Base-by-base conservation (phyloP, 352 stramenopile species). In the Phytophthora citrophthora region DNA sequence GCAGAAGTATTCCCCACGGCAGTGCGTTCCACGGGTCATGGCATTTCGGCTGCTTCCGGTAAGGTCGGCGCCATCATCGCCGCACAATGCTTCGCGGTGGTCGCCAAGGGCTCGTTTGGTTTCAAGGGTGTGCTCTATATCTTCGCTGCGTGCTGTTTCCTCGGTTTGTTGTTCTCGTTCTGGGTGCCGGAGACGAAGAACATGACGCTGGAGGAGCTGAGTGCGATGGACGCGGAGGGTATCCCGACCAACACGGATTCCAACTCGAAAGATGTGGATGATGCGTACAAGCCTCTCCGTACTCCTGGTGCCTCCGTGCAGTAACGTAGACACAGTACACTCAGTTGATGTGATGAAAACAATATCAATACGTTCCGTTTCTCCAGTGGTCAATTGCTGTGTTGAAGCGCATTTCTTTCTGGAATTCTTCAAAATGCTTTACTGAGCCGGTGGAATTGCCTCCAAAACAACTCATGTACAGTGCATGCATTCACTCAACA, bases 1-100 rank as follows among this genome's bases (percentile, higher is more conserved):
- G 81, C 87, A 4, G 89, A 95, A 65, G 74, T 94, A 3, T 94
- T 95, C 64, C 87, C 86, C 2, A 95, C 87, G 29, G 77, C 88
- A 39, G 78, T 93, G 65, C 75, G 89, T 36, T 94, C 86, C 5
- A 87, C 88, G 31, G 87, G 84, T 39, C 89, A 96, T 68, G 89
- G 89, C 13, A 92, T 95, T 63, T 91, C 83, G 18, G 85, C 85
- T 29, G 79, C 81, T 1, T 77, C 78, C 26, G 87, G 87, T 20
- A 95, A 95, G 64, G 49, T 88, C 6, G 89, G 89, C 13, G 89
- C 87, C 18, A 80, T 88, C 61, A 68, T 82, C 36, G 70, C 73
- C 15, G 70, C 76, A 18, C 70, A 83, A 60, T 72, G 73, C 32
- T 86, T 86, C 55, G 65, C 76, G 2, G 57, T 83, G 16, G 68